Base-by-base conservation (phyloP, 2,329 filamentous ascomycete genomes). In the Sporothrix phasma region DNA sequence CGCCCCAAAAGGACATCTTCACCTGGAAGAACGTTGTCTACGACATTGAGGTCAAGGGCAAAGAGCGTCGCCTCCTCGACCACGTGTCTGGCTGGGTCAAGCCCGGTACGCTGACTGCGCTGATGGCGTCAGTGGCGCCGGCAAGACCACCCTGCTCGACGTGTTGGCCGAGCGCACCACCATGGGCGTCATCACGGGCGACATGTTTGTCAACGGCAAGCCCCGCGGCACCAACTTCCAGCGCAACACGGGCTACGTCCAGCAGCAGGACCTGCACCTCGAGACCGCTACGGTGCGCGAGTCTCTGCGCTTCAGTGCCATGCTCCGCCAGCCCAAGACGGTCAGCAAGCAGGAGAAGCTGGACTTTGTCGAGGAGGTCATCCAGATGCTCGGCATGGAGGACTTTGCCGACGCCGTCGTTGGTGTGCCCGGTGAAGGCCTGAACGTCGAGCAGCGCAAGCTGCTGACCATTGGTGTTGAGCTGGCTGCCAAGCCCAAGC, bases 81-180 rank as follows among this genome's bases (percentile, higher is more conserved):
- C 80, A 94, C 67, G 89, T 96, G 13, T 89, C 95, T 71, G 92
- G 92, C 41, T 97, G 90, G 89, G 91, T 97, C 66, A 94, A 95
- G 75, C 92, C 92, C 3, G 92, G 92, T 66, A 96, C 90, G 17
- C 75, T 96, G 62, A 96, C 92, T 13, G 92, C 90, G 45, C 80
- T 96, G 3, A 96, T 96, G 92, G 91, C 77, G 90, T 92, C 7
- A 92, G 88, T 37, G 92, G 92, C 69, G 92, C 92, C n/a, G 92
- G 92, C 65, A 97, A 97, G 76, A 97, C 92, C 0, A 96, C 92
- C 0, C 82, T 97, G 31, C 78, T 97, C 37, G 90, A 96, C 75
- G 89, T 90, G 41, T 80, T 97, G 68, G 92, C 92, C 53, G 89
- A 89, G 65, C 88, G 92, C 73, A 88, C 88, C 11, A 92, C 89